A percentile compares a stretch with the other conserved stretches of the same genome.
Evolutionary conservation across 768 basidiomycete species (phyloP).

Genomic region (Rhodotorula toruloides): DNA sequence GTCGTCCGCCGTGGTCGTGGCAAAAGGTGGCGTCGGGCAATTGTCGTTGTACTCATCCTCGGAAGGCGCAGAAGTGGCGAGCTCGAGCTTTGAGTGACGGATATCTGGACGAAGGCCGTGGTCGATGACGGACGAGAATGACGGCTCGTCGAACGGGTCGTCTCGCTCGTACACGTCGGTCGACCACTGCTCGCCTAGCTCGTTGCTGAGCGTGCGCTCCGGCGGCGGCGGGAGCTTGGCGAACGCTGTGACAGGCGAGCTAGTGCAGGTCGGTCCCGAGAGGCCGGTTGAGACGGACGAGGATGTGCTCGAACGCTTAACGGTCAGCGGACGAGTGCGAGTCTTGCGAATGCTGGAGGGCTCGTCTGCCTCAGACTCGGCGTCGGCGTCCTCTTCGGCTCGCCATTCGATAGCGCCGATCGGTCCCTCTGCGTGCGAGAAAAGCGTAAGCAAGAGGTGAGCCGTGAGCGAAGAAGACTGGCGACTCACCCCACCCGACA

Average conservation of each 20-base stretch:
- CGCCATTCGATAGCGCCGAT: conserved; percentile 21
- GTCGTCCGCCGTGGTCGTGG: conserved; percentile 8
- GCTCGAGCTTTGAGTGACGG: not conserved
- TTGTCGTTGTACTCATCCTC: not conserved
- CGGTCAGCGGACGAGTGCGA: not conserved
- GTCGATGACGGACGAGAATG: not conserved
- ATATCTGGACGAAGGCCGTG: not conserved
- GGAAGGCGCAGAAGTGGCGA: too few species aligned
- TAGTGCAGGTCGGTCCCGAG: not conserved
- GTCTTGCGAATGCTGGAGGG: not conserved
- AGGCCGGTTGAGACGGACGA: conserved; percentile 5
- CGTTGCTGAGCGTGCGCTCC: conserved; percentile 8
- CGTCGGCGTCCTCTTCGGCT: conserved; percentile 2
- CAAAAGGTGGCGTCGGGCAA: not conserved
- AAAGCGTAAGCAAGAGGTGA: not conserved
- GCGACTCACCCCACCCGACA: conserved; percentile 23
- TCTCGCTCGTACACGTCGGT: not conserved
- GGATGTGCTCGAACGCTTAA: not conserved
- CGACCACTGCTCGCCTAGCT: conserved; percentile 8
- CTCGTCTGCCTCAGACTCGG: conserved; percentile 3
- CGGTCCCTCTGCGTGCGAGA: not conserved
- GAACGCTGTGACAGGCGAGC: not conserved
- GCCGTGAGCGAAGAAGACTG: not conserved
- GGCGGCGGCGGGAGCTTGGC: not conserved
- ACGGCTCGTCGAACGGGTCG: not conserved